Percentiles rank a stretch among this genome's conserved stretches.
Evolutionary conservation across 345 rosid genomes (phyloP).

Genomic region (Aurinia saxatilis): DNA sequence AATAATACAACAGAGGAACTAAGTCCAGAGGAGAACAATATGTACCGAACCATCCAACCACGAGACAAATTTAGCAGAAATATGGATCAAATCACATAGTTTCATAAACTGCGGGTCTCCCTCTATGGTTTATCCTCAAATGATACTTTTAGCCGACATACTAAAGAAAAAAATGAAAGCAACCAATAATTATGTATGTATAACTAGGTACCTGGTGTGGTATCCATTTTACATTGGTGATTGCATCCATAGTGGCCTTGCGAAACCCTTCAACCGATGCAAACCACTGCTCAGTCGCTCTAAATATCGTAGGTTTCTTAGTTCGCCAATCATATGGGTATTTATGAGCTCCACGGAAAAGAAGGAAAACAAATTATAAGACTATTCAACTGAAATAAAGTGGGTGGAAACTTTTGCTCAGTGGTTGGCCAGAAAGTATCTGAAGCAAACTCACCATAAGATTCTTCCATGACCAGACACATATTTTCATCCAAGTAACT

Average conservation of each 20-base stretch:
- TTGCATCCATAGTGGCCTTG: constrained; percentile 72
- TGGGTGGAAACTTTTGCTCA: neutral
- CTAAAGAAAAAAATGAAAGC: neutral
- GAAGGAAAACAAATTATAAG: constrained; percentile 6
- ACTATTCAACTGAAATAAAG: neutral
- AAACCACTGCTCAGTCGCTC: constrained; percentile 99
- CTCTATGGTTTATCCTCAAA: neutral
- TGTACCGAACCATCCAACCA: neutral
- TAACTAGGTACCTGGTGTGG: constrained; percentile 72
- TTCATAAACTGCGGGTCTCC: neutral
- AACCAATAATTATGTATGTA: constrained; percentile 3
- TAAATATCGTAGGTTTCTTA: constrained; percentile 88
- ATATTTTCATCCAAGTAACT: constrained; percentile 63
- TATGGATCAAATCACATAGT: neutral
- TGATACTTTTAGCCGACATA: neutral
- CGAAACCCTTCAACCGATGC: constrained; percentile 97
- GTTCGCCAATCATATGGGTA: constrained; percentile 99
- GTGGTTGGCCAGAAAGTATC: constrained; percentile 4
- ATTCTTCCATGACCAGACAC: constrained; percentile 74
- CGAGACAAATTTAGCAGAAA: neutral
- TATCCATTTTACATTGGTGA: constrained; percentile 75
- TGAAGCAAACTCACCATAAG: constrained; percentile 54
- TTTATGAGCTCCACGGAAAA: constrained; percentile 59
- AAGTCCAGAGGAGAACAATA: neutral
- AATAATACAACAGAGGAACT: neutral